A percentile compares a stretch with the other conserved stretches of the same genome.
phyloP scores from a whole-genome alignment of 441 rosid genomes.

The Melastoma candidum region DNA sequence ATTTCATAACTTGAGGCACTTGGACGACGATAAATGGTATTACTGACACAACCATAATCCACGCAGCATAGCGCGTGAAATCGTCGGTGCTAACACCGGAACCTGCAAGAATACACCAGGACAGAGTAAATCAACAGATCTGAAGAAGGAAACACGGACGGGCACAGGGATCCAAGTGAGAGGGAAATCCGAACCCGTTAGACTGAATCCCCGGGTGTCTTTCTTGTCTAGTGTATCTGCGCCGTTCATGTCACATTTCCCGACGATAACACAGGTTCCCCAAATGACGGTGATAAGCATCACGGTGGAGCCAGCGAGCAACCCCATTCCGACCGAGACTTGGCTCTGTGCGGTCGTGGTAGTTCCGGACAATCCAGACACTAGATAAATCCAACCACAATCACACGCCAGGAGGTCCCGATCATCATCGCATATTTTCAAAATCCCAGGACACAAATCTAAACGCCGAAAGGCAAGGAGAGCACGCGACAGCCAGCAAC shows the following conservation, averaged over 20 bases:
- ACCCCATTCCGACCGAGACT: slow-evolving; percentile 11
- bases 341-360: slow-evolving; percentile 11
- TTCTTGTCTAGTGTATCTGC: too few relatives aligned
- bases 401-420: too few relatives aligned
- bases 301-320: slow-evolving; percentile 11
- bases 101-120: slow-evolving; percentile 10
- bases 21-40: slow-evolving; percentile 18
- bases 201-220: too few relatives aligned
- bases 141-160: too few relatives aligned
- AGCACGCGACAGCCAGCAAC: too few relatives aligned
- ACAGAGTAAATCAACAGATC: too few relatives aligned
- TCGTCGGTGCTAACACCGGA: slow-evolving; percentile 17
- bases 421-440: too few relatives aligned
- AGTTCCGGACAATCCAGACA: slow-evolving; percentile 12
- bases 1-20: slow-evolving; percentile 10
- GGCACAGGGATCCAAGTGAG: too few relatives aligned
- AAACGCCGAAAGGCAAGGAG: too few relatives aligned
- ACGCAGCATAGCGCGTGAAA: slow-evolving; percentile 14
- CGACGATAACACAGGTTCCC: slow-evolving; percentile 14
- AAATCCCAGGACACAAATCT: too few relatives aligned
- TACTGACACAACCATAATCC: slow-evolving; percentile 22
- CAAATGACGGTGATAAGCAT: slow-evolving; percentile 15
- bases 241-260: neutral
- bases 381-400: neutral
- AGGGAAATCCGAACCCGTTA: too few relatives aligned